Base-by-base conservation (phyloP, 108 stramenopile species). In the Ochromonas danica region DNA sequence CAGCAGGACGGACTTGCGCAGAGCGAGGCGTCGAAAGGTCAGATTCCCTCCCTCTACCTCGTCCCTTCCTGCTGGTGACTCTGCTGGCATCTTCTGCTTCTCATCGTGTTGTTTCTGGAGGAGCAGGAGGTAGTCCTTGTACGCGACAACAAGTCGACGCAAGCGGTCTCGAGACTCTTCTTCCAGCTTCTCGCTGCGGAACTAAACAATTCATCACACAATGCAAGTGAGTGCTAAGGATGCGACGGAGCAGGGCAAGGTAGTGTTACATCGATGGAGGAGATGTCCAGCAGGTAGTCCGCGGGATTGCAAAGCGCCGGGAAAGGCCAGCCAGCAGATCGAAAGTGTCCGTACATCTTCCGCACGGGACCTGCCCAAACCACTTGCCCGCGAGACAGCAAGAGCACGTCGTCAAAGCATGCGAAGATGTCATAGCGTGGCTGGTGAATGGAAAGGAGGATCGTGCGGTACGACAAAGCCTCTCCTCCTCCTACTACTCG, bases 381-480 rank as follows among this genome's bases (percentile, higher is more conserved):
- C 45, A 42, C n/a, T 6, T 42, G 17, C 10, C 72, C 72, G 6
- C 31, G 14, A 10, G 72, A 75, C 51, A 75, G 40, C 36, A 75
- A 25, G 38, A 75, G 6, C 40, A 75, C 51, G 31, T 75, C 72
- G 41, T 75, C 72, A 25, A 75, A 42, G 25, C 3, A 41, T 31
- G 43, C 51, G 72, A 57, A 75, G 25, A 75, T 25, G 31, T 75
- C 72, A 25, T 75, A 75, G 14, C 72, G 36, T 57, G 72, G 72
- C 72, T 75, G 72, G 40, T 75, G 72, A 25, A 75, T 75, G 3
- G 72, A 57, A 6, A 75, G 6, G 3, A 41, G 6, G 40, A 75
- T 33, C 17, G 72, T 67, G 30, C 63, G 17, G 10, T 57, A 22
- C 51, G 22, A 17, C 51, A 22, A 10, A 17, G 51, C 51, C 17